phyloP scores from a whole-genome alignment of 257 asterid species.

The Euphrasia confusa region DNA sequence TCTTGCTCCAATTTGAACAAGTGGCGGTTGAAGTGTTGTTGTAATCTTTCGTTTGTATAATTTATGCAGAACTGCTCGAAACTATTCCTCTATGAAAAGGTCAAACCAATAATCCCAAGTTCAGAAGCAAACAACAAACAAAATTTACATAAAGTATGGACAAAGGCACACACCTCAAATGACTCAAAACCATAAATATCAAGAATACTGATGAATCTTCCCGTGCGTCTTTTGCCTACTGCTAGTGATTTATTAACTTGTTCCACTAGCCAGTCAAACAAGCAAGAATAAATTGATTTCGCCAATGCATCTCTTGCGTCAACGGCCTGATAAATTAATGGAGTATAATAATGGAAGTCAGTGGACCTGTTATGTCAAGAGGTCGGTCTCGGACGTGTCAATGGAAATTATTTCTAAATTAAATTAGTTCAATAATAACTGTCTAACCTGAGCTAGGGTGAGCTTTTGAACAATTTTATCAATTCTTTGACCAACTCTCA shows the following conservation, averaged over 20 bases:
- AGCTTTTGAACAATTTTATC: constrained; percentile 80
- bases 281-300: constrained; percentile 85
- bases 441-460: constrained; percentile 69
- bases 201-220: constrained; percentile 94
- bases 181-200: constrained; percentile 99
- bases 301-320: constrained; percentile 96
- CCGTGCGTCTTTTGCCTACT: constrained; percentile 92
- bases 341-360: constrained; percentile 20
- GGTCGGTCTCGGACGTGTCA: constrained; percentile 9
- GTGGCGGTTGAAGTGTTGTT: constrained; percentile 97
- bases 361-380: constrained; percentile 12
- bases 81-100: constrained; percentile 68
- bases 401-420: constrained; percentile 8
- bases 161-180: constrained; percentile 58
- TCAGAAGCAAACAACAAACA: constrained; percentile 19
- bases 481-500: constrained; percentile 67
- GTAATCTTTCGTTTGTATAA: constrained; percentile 95
- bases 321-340: constrained; percentile 59
- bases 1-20: constrained; percentile 98
- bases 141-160: constrained; percentile 18
- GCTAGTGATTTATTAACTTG: constrained; percentile 91
- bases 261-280: constrained; percentile 97
- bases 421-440: constrained; percentile 21
- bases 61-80: constrained; percentile 98
- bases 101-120: constrained; percentile 17